Evolutionary conservation across 306 rosid species (phyloP), one percentile per base, ranked within the genome.

Genomic region (Phaseolus lunatus): DNA sequence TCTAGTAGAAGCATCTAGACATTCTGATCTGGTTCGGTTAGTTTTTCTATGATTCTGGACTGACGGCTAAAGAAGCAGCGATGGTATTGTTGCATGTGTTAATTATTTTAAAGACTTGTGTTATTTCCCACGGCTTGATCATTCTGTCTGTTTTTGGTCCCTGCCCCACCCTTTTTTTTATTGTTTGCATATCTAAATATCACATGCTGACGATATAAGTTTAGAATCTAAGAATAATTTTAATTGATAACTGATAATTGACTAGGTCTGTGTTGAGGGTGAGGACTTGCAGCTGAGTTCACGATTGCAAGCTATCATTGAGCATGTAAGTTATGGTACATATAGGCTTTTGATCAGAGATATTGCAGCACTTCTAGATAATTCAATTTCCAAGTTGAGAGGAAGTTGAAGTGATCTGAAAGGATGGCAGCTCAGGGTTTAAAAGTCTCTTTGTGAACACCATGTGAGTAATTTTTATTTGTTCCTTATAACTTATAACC

Each of bases 311-410:
- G 56, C 37, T 53, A 16, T 66, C 45, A n/a, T 37, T 79, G 75
- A 73, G 49, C 70, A 52, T 69, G 43, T 49, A 73, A 68, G 15
- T 74, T 68, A 26, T 83, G 70, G 49, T 5, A 39, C 27, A 10
- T 79, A 59, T 44, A 90, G 97, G 92, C 44, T 87, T 84, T 88
- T 87, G 92, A 89, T 58, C 85, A 74, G 90, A 92, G 94, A 83
- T 90, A 85, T 80, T 29, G 66, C 78, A 59, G 58, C 70, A 26
- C 53, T 59, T 73, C 73, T 52, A 62, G 82, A 81, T 71, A 52
- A 31, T 80, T 75, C 24, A 44, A 35, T 53, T 39, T 65, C 68
- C 44, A 27, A 50, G 77, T 39, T 62, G 64, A 50, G 53, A 64
- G 76, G 78, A 76, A 80, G 87, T 80, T 81, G 53, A 78, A 82